phyloP scores from a whole-genome alignment of 2,329 filamentous ascomycete species.

The Colletotrichum spinosum region DNA sequence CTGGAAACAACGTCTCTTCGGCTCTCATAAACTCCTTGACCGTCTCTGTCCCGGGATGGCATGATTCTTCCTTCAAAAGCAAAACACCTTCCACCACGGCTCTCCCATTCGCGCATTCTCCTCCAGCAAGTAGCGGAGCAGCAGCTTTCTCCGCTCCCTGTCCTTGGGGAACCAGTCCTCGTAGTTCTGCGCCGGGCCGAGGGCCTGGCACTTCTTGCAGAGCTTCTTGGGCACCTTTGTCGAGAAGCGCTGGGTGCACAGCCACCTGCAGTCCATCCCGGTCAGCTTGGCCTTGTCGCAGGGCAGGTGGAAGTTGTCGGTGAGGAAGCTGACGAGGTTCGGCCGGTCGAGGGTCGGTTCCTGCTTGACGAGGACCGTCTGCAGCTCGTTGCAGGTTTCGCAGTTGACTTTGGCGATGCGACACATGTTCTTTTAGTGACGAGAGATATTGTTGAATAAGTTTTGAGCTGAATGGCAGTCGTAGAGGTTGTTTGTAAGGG shows the following conservation, averaged over 20 bases:
- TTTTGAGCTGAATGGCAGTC: neutral
- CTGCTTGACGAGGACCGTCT: constrained; percentile 5
- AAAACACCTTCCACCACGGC: constrained; percentile 12
- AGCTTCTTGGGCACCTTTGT: neutral
- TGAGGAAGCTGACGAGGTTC: constrained; percentile 2
- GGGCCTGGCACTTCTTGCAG: constrained; percentile 16
- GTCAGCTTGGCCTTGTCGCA: constrained; percentile 4
- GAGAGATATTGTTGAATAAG: neutral
- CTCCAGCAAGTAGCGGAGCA: neutral
- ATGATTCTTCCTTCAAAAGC: neutral
- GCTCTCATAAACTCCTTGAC: too few relatives aligned
- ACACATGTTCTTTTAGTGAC: neutral
- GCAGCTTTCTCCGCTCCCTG: neutral
- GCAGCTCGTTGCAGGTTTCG: constrained; percentile 8
- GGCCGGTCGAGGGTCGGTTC: neutral
- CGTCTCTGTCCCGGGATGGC: neutral
- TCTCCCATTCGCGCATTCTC: neutral
- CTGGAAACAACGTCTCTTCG: too few relatives aligned
- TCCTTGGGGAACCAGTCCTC: neutral
- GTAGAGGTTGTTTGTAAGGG: neutral
- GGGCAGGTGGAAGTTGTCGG: constrained; percentile 8
- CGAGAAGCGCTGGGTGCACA: constrained; percentile 1
- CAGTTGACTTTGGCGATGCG: constrained; percentile 6
- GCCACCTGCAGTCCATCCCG: constrained; percentile 4
- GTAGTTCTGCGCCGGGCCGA: constrained; percentile 1